These are phyloP conservation scores for Kodamaea sagamina DNA, from an alignment of 805 yeast species.

Conservation along the genomic window DNA sequence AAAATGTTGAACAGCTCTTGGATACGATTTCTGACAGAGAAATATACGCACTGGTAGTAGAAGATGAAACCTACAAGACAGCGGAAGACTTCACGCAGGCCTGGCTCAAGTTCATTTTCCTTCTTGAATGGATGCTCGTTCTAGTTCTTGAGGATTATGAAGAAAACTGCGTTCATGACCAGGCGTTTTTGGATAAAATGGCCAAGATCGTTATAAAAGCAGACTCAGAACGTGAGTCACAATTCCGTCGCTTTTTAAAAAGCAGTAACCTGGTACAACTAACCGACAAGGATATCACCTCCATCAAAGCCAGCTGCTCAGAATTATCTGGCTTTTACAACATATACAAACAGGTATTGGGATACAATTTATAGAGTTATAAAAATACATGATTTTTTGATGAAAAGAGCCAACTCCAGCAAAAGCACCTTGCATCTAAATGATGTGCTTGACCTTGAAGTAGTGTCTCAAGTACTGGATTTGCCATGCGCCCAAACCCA, in stretches of 20 bases:
- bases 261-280: neutral
- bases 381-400: constrained; percentile 3
- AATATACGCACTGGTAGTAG: constrained; percentile 18
- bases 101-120: constrained; percentile 29
- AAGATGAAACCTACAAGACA: constrained; percentile 23
- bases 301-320: neutral
- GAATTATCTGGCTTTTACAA: constrained; percentile 4
- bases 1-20: constrained; percentile 13
- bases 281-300: neutral
- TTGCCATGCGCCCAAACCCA: constrained; percentile 90
- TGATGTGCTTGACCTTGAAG: constrained; percentile 81
- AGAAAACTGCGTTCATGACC: neutral
- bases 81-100: constrained; percentile 22
- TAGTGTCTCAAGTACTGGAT: constrained; percentile 87
- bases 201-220: neutral
- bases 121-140: constrained; percentile 26
- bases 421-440: neutral
- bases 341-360: constrained; percentile 4
- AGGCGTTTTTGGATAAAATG: neutral
- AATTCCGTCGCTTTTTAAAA: neutral
- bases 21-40: constrained; percentile 15
- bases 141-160: constrained; percentile 12
- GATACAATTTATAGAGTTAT: constrained; percentile 8
- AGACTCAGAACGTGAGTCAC: constrained; percentile 3
- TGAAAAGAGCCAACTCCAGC: neutral